A percentile compares a stretch with the other conserved stretches of the same genome.
Conservation (phyloP, 176 grass and related monocot genomes). For the Hyparrhenia diplandra region DNA sequence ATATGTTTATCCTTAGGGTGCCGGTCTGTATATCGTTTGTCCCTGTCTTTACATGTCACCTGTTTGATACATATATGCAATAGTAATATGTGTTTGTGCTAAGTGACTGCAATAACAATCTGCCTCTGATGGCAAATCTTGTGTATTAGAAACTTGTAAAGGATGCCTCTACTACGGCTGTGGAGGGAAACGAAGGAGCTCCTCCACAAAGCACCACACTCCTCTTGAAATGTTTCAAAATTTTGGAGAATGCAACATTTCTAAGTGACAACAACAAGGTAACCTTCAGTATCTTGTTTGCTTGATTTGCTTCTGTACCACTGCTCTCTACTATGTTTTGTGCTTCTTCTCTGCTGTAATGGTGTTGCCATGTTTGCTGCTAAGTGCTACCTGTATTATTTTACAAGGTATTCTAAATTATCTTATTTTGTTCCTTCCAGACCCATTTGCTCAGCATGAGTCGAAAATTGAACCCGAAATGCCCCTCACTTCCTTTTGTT, state of each 20-base stretch:
- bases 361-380: not conserved
- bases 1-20: not conserved
- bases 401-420: not conserved
- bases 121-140: constrained; percentile 28
- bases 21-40: not conserved
- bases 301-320: not conserved
- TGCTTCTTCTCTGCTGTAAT: not conserved
- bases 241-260: constrained; percentile 99
- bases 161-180: constrained; percentile 27
- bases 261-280: constrained; percentile 96
- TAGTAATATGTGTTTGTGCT: constrained; percentile 8
- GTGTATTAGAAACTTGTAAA: constrained; percentile 57
- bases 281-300: constrained; percentile 11
- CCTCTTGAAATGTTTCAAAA: constrained; percentile 98
- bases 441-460: constrained; percentile 67
- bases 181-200: constrained; percentile 49
- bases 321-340: not conserved
- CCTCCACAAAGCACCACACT: constrained; percentile 54
- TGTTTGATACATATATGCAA: constrained; percentile 12
- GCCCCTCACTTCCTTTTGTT: constrained; percentile 64
- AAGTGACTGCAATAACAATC: constrained; percentile 15
- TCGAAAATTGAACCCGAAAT: constrained; percentile 52
- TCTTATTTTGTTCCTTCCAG: constrained; percentile 50
- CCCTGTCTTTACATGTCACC: not conserved
- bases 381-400: not conserved